Evolutionary conservation across 73 alveolate genomes (phyloP).

Genomic region (Paramecium pentaurelia): DNA sequence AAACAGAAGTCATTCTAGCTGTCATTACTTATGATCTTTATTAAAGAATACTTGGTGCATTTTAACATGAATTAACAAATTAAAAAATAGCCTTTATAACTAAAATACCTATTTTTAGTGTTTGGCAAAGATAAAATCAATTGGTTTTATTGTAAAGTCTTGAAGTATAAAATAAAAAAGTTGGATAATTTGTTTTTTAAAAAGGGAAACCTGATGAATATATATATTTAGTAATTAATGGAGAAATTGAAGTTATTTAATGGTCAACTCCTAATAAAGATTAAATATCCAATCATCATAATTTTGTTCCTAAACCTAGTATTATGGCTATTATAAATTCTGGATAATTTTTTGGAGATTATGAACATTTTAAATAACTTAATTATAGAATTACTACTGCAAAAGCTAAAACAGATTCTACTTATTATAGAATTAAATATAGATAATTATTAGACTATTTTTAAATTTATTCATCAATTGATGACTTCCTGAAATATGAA

Average conservation of each 20-base stretch:
- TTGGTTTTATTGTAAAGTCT: neutral
- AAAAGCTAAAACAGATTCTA: neutral
- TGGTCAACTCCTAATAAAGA: neutral
- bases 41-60: constrained; percentile 4
- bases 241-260: neutral
- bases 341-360: neutral
- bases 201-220: neutral
- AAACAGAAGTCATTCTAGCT: neutral
- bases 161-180: neutral
- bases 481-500: neutral
- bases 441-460: neutral
- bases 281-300: neutral
- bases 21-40: neutral
- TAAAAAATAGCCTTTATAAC: neutral
- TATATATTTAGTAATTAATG: neutral
- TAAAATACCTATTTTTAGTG: neutral
- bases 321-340: neutral
- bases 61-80: neutral
- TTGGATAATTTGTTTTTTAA: neutral
- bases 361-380: neutral
- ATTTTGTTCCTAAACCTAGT: neutral
- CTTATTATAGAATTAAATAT: neutral
- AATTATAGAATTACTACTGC: neutral
- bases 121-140: neutral
- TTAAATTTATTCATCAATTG: neutral